Conservation (phyloP, 1,284 basidiomycete species). For the Moesziomyces globuligerus region DNA sequence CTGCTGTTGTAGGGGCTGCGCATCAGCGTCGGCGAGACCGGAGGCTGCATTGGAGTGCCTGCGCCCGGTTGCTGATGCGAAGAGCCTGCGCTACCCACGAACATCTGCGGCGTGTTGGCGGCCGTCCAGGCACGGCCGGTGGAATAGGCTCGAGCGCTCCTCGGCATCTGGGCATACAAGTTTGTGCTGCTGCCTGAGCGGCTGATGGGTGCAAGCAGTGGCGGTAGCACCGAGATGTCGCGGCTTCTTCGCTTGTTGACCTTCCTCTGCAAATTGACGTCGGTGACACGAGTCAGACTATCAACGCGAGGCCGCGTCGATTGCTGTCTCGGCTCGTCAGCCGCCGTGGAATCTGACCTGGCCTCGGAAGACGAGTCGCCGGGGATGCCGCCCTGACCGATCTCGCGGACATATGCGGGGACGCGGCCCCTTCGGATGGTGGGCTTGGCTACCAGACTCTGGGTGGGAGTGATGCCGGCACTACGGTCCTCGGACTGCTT, state of each 20-base stretch:
- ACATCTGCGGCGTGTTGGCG: conserved; percentile 40
- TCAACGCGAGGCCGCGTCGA: conserved; percentile 30
- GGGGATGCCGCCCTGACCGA: conserved; percentile 56
- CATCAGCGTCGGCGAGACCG: conserved; percentile 40
- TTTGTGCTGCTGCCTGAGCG: conserved; percentile 53
- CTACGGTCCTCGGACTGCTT: conserved; percentile 17
- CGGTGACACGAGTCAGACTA: conserved; percentile 32
- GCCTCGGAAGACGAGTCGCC: conserved; percentile 39
- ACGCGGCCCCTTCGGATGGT: conserved; percentile 54
- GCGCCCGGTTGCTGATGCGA: conserved; percentile 17
- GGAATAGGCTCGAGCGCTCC: conserved; percentile 39
- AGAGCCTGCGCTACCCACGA: conserved; percentile 48
- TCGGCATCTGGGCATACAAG: conserved; percentile 35
- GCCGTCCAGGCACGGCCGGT: conserved; percentile 41
- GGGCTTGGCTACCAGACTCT: conserved; percentile 52
- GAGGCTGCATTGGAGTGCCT: conserved; percentile 11
- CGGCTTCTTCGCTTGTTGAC: conserved; percentile 51
- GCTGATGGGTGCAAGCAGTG: conserved; percentile 50
- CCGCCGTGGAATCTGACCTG: conserved; percentile 7
- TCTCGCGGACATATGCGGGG: conserved; percentile 56
- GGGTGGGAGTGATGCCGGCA: conserved; percentile 49
- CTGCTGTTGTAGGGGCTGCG: conserved; percentile 44
- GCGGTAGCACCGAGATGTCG: conserved; percentile 56
- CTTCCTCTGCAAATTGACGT: conserved; percentile 41
- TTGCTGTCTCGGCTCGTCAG: conserved; percentile 14